Conservation (phyloP, 108 stramenopile genomes). For the Nannochloropsis gaditana region DNA sequence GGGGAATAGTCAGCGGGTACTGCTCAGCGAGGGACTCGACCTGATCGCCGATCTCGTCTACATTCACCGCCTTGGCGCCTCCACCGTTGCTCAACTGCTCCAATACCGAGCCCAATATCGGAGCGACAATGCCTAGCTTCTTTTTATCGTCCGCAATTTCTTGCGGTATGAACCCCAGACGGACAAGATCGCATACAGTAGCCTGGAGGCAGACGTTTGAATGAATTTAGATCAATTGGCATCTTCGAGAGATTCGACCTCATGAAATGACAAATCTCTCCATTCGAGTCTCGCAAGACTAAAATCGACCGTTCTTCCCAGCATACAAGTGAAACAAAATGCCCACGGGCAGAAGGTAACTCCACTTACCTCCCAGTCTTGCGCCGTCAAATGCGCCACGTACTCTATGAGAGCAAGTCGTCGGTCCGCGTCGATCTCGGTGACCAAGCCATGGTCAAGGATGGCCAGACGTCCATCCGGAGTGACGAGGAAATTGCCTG, state of each 20-base stretch:
- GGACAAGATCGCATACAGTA: conserved; percentile 73
- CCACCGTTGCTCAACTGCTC: conserved; percentile 64
- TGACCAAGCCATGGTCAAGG: conserved; percentile 94
- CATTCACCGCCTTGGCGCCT: conserved; percentile 79
- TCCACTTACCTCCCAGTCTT: conserved; percentile 66
- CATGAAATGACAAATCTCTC: no score
- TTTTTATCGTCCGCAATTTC: conserved; percentile 76
- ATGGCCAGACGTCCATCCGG: conserved; percentile 82
- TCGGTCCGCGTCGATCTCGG: conserved; percentile 66
- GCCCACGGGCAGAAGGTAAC: no score
- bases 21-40: conserved; percentile 36
- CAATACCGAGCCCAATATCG: conserved; percentile 43
- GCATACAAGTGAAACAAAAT: no score
- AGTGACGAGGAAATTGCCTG: conserved; percentile 72
- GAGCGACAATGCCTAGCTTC: conserved; percentile 66
- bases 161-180: conserved; percentile 79
- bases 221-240: no score
- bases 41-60: conserved; percentile 65
- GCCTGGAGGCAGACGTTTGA: conserved; percentile 36
- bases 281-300: no score
- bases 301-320: no score
- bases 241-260: no score
- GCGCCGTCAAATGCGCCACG: conserved; percentile 83
- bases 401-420: conserved; percentile 81
- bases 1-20: conserved; percentile 41